Base-by-base conservation (phyloP, 208 protist species). In the Leishmania tarentolae region DNA sequence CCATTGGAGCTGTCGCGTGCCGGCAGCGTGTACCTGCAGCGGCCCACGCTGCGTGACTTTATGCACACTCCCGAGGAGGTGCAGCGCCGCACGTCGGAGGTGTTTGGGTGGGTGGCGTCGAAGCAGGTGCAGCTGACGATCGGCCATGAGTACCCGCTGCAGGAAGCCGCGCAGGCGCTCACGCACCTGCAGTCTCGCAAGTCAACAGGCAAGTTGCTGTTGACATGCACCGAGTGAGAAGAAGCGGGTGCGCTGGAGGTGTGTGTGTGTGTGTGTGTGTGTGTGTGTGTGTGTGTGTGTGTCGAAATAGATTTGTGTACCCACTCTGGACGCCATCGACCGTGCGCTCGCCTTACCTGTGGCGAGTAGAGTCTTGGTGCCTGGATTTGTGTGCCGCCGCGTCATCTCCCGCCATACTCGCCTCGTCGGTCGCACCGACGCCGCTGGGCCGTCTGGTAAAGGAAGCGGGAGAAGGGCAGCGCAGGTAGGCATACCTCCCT, bases 21-120 rank as follows among this genome's bases (percentile, higher is more conserved):
- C 13, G 88, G 91, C 31, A 97, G 95, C 53, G 63, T 98, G 13
- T 95, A 90, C 79, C 78, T 97, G n/a, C 95, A 94, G 82, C 90
- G 94, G 53, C 94, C 96, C 44, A 89, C 57, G 24, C 82, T 98
- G 46, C 47, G 1, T n/a, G 83, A 98, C 81, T 97, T 87, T 61
- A 75, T 97, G 46, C 21, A 52, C 21, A 80, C 78, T 17, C 80
- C 83, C 46, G 87, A 85, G 21, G 91, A 96, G 80, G 66, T 75
- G 31, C 65, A 83, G 79, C 52, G 76, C 31, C 91, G 94, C 57
- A 52, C 78, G 3, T n/a, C 21, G 0, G 94, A 98, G 28, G 75
- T 98, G 56, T 97, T 95, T 53, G 65, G 56, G 13, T 97, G 86
- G 91, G 74, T 97, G 28, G 69, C 61, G 44, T 28, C 75, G 44